Conservation (phyloP, 306 rosid species). For the Inga leiocalycina region DNA sequence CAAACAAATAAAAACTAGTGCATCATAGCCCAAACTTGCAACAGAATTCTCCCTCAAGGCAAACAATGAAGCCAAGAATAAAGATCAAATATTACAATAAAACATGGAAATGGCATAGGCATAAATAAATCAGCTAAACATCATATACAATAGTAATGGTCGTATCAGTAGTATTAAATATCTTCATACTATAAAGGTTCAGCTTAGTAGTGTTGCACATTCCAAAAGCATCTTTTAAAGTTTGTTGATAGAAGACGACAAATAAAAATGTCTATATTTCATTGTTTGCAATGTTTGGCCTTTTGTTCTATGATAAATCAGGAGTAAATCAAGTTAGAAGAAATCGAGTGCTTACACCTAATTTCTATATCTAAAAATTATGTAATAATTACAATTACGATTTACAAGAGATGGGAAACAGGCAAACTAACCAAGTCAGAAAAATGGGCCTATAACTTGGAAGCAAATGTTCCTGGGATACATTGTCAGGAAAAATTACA, state of each 20-base stretch:
- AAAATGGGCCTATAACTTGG: constrained; percentile 81
- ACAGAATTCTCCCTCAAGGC: background rate
- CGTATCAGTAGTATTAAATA: background rate
- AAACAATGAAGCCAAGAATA: background rate
- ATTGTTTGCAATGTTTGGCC: background rate
- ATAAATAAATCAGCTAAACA: background rate
- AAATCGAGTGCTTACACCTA: constrained; percentile 41
- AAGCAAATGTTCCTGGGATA: constrained; percentile 86
- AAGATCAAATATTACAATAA: background rate
- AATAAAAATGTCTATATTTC: background rate
- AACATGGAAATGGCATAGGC: background rate
- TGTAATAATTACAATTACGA: constrained; percentile 66
- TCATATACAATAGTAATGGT: background rate
- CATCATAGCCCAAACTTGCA: background rate
- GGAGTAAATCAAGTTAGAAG: constrained; percentile 21
- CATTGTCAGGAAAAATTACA: constrained; percentile 95
- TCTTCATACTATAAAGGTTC: background rate
- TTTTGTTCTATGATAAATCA: constrained; percentile 5
- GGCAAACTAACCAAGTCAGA: constrained; percentile 97
- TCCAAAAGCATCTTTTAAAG: background rate
- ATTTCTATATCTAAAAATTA: constrained; percentile 46
- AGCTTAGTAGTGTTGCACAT: background rate
- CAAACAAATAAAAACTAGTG: background rate
- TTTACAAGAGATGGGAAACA: constrained; percentile 72
- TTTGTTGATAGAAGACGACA: background rate